Conservation (phyloP, 257 asterid species). For the Fraxinus cuspidata region DNA sequence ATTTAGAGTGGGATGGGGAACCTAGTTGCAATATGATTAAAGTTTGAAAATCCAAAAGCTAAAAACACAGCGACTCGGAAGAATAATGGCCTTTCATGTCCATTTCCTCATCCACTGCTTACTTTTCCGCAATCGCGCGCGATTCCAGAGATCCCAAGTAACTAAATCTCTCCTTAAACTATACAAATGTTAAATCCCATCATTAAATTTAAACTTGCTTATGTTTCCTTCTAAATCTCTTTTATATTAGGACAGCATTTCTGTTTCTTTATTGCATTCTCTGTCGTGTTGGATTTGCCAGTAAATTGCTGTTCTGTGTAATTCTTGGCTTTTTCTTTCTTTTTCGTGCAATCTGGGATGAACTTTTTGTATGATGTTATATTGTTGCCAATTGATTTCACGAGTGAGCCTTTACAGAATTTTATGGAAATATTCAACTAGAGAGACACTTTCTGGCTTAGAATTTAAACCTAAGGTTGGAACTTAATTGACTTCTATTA, state of each 20-base stretch:
- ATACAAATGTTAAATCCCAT: not conserved
- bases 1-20: not conserved
- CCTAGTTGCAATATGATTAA: not conserved
- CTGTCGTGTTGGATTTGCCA: not conserved
- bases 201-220: not conserved
- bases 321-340: not conserved
- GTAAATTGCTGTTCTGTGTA: not conserved
- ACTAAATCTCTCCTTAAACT: constrained; percentile 16
- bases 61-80: constrained; percentile 14
- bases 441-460: not conserved
- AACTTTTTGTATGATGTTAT: not conserved
- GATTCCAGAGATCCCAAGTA: constrained; percentile 25
- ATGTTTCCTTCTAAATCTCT: not conserved
- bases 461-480: not conserved
- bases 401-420: not conserved
- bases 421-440: not conserved
- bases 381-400: not conserved
- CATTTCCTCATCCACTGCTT: constrained; percentile 35
- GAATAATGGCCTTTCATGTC: constrained; percentile 8
- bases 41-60: constrained; percentile 19
- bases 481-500: not conserved
- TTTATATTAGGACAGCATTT: constrained; percentile 23
- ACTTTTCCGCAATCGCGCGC: constrained; percentile 23
- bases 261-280: constrained; percentile 13
- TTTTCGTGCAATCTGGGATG: not conserved